Evolutionary conservation across 2,329 filamentous ascomycete species (phyloP), one percentile per base, ranked within the genome.

Genomic region (Fusarium verrucosum): DNA sequence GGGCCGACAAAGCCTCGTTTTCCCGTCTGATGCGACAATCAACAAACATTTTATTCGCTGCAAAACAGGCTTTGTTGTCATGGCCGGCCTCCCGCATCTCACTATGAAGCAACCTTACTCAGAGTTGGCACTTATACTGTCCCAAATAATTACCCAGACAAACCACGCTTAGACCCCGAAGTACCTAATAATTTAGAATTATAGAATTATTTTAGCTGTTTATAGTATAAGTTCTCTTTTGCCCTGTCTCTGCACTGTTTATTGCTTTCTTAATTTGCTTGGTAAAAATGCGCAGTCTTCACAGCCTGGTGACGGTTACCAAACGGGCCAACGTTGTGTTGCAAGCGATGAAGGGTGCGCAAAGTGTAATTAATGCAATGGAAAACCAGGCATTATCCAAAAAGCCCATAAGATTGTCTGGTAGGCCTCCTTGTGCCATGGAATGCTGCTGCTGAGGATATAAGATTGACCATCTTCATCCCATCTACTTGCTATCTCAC

Each of bases 31-130:
- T 52, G 50, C 44, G 45, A 33, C 60, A 33, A 57, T 40, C 19
- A 11, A 17, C 16, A 2, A 0, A 1, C 9, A 7, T 35, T 23
- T 54, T 8, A 69, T 71, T 71, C 45, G 67, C 42, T 50, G 9
- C 25, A 26, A 46, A 56, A 16, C 45, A 66, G 46, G 58, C 58
- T 50, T 32, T 40, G 33, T 36, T 37, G 36, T 41, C 8, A 26
- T 52, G 65, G 58, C 36, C 40, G 69, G 69, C 69, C 69, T 71
- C 69, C 69, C 10, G 35, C 58, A 65, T 60, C 11, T 16, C 22
- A 33, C 5, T 7, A 8, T 32, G 28, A 13, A 32, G 13, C 5
- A 30, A 14, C n/a, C n/a, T 16, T 30, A 7, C 10, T 30, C 11
- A 30, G 13, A 9, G 26, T 14, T 30, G 26, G n/a, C n/a, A n/a